Evolutionary conservation across 2,329 filamentous ascomycete species (phyloP).

Genomic region (Fusarium pseudoanthophilum): DNA sequence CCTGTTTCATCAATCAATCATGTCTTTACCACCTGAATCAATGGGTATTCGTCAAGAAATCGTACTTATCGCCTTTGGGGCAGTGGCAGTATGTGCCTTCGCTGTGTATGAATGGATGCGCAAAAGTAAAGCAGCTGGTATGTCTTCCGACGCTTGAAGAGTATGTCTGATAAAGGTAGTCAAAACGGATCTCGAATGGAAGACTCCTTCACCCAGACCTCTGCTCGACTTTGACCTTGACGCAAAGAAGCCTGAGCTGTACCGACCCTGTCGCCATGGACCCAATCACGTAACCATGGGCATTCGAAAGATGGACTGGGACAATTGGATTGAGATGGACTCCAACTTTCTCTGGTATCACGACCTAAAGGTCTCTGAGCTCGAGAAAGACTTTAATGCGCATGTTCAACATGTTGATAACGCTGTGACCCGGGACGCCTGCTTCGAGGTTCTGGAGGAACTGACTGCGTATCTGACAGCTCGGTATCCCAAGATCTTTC

Average conservation of each 20-base stretch:
- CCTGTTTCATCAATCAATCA: not conserved
- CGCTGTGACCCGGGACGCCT: conserved; percentile 22
- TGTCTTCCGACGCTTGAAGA: too few species aligned
- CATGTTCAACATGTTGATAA: conserved; percentile 35
- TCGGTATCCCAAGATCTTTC: conserved; percentile 33
- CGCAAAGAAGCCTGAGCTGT: conserved; percentile 17
- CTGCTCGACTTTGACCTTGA: conserved; percentile 15
- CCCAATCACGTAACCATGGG: conserved; percentile 34
- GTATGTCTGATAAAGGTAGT: too few species aligned
- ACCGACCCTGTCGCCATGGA: conserved; percentile 34
- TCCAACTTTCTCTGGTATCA: conserved; percentile 32
- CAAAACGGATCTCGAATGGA: not conserved
- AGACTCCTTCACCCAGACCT: conserved; percentile 7
- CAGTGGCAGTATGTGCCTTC: not conserved
- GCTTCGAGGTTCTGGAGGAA: conserved; percentile 30
- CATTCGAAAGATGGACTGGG: conserved; percentile 30
- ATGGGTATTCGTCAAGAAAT: not conserved
- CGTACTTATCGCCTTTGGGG: not conserved
- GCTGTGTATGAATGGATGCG: not conserved
- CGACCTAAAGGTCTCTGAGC: conserved; percentile 27
- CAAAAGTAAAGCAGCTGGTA: not conserved
- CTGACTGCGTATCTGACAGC: conserved; percentile 15
- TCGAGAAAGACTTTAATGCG: conserved; percentile 21
- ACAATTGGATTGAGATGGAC: conserved; percentile 38
- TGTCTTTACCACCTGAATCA: not conserved